Percentiles rank a stretch among this genome's conserved stretches.
phyloP scores from a whole-genome alignment of 805 yeast genomes.

The Candida patagonica region DNA sequence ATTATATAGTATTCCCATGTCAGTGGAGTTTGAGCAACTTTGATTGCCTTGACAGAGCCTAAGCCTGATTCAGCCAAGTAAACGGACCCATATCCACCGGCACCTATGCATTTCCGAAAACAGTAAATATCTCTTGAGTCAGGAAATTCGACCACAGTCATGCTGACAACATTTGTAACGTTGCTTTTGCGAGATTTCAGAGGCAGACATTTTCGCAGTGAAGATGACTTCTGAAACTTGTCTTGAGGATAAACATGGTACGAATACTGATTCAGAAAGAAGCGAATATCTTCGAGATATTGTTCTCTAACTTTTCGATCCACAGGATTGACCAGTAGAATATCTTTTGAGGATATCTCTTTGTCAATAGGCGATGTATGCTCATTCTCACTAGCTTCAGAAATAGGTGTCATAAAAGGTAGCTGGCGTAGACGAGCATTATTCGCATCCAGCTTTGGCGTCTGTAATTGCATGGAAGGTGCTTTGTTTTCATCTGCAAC shows the following conservation, averaged over 20 bases:
- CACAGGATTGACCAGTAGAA: conserved; percentile 7
- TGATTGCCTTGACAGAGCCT: conserved; percentile 54
- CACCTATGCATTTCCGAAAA: conserved; percentile 52
- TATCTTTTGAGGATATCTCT: not conserved
- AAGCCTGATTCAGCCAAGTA: conserved; percentile 55
- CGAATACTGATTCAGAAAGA: conserved; percentile 18
- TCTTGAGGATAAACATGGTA: conserved; percentile 15
- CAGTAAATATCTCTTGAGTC: conserved; percentile 32
- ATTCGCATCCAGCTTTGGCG: too few species aligned
- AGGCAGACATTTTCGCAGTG: conserved; percentile 1
- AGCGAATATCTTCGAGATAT: not conserved
- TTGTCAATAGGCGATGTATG: not conserved
- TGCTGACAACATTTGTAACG: not conserved
- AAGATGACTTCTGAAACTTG: conserved; percentile 2
- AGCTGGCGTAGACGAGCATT: too few species aligned
- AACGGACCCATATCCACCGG: conserved; percentile 75
- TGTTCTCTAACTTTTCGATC: not conserved
- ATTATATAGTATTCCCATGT: conserved; percentile 79
- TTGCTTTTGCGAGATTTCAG: not conserved
- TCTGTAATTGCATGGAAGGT: too few species aligned
- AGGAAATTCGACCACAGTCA: conserved; percentile 7
- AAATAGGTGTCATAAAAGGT: conserved; percentile 24
- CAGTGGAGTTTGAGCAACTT: conserved; percentile 50
- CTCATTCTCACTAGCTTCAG: conserved; percentile 21
- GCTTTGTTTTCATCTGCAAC: conserved; percentile 2